Conservation (phyloP, 306 rosid genomes). For the Fragaria vesca region DNA sequence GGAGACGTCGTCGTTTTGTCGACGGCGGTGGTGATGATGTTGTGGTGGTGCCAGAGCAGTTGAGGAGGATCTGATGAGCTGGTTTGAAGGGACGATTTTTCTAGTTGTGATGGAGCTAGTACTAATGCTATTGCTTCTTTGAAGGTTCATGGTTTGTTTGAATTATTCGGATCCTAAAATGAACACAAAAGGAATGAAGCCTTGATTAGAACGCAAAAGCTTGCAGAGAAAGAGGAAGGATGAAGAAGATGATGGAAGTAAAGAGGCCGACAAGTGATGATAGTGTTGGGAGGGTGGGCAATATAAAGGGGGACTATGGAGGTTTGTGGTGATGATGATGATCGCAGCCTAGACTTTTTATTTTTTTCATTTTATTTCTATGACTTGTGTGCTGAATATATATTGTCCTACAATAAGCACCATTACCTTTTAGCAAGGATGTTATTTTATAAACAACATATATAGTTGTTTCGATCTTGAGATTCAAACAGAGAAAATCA, state of each 20-base stretch:
- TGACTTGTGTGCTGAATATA: slow-evolving; percentile 16
- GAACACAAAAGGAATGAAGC: not conserved
- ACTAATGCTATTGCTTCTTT: slow-evolving; percentile 42
- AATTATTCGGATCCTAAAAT: not conserved
- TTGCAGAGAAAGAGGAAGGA: slow-evolving; percentile 9
- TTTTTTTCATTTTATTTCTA: not conserved
- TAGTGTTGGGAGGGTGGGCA: slow-evolving; percentile 55
- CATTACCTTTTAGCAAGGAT: slow-evolving; percentile 10
- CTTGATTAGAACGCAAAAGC: not conserved
- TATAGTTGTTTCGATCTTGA: no score
- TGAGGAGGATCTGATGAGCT: slow-evolving; percentile 17
- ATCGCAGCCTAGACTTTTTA: slow-evolving; percentile 33
- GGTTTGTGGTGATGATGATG: slow-evolving; percentile 67
- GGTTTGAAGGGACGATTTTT: slow-evolving; percentile 47
- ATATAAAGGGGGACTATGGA: slow-evolving; percentile 71
- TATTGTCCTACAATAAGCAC: slow-evolving; percentile 31
- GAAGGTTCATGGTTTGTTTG: slow-evolving; percentile 27
- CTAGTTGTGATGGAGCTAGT: slow-evolving; percentile 24
- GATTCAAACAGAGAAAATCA: not conserved
- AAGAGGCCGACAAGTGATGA: slow-evolving; percentile 74
- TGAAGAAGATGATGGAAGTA: slow-evolving; percentile 3
- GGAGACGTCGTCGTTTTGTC: slow-evolving; percentile 31
- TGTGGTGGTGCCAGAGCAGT: slow-evolving; percentile 2
- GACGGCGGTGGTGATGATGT: slow-evolving; percentile 10
- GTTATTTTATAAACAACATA: not conserved